Evolutionary conservation across 148 eudicot species (phyloP).

Genomic region (Rhododendron williamsianum): DNA sequence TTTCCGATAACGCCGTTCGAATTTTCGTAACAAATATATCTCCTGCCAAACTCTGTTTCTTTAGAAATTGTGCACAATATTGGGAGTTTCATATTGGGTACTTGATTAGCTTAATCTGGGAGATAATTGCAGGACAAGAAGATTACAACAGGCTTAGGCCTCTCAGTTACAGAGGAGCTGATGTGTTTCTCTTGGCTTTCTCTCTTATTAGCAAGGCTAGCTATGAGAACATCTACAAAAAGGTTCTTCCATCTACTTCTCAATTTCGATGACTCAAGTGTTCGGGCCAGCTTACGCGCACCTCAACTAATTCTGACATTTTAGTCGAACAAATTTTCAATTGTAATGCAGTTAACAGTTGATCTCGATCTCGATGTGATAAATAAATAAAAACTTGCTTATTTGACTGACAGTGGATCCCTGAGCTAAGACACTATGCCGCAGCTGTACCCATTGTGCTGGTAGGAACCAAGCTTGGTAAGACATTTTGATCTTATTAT

Average conservation of each 20-base stretch:
- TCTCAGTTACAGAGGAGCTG: constrained; percentile 82
- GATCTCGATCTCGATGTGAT: background rate
- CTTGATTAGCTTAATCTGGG: background rate
- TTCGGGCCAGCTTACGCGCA: too few relatives aligned
- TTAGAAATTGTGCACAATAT: background rate
- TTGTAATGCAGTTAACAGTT: background rate
- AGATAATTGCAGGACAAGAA: constrained; percentile 54
- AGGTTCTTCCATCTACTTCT: constrained; percentile 28
- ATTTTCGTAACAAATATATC: background rate
- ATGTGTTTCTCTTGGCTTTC: constrained; percentile 69
- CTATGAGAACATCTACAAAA: constrained; percentile 67
- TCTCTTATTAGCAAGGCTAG: constrained; percentile 81
- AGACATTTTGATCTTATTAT: constrained; percentile 4
- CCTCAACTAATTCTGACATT: too few relatives aligned
- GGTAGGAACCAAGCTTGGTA: constrained; percentile 66
- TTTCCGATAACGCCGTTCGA: background rate
- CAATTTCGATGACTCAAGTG: background rate
- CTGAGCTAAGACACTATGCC: constrained; percentile 62
- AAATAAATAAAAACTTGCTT: background rate
- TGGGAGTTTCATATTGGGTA: background rate
- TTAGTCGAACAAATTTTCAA: background rate
- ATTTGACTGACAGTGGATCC: constrained; percentile 42
- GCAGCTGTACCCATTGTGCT: constrained; percentile 59
- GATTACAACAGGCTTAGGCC: constrained; percentile 83
- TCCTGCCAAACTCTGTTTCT: background rate